These are phyloP conservation scores for Globisporangium ultimum DNA, from an alignment of 352 stramenopile species.

Conservation along the genomic window DNA sequence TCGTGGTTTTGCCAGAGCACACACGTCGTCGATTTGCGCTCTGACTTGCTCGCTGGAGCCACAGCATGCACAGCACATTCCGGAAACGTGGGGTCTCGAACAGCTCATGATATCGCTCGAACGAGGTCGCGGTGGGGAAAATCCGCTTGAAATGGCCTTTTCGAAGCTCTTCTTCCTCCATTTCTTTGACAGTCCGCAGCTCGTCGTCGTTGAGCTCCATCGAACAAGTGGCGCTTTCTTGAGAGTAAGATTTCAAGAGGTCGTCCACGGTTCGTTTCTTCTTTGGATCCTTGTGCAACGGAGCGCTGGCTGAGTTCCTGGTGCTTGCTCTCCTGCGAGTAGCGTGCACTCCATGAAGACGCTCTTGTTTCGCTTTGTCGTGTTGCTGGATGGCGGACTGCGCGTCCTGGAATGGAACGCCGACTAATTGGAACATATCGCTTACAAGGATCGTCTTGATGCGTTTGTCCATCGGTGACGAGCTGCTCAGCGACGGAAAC, in stretches of 20 bases:
- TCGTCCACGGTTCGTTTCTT: slow-evolving; percentile 29
- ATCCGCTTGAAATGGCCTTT: slow-evolving; percentile 70
- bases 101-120: slow-evolving; percentile 43
- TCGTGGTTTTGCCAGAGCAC: slow-evolving; percentile 11
- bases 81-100: slow-evolving; percentile 57
- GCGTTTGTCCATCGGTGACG: slow-evolving; percentile 80
- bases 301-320: slow-evolving; percentile 10
- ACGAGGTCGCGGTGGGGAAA: slow-evolving; percentile 58
- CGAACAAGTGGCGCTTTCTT: slow-evolving; percentile 9
- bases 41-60: slow-evolving; percentile 32
- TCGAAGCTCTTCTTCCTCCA: slow-evolving; percentile 65
- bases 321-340: slow-evolving; percentile 13
- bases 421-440: slow-evolving; percentile 82
- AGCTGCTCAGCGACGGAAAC: slow-evolving; percentile 85
- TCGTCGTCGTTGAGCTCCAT: slow-evolving; percentile 58
- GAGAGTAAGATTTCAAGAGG: slow-evolving; percentile 21
- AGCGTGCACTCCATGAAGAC: slow-evolving; percentile 34
- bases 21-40: slow-evolving; percentile 13
- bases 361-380: slow-evolving; percentile 44
- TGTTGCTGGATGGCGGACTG: slow-evolving; percentile 26
- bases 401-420: slow-evolving; percentile 50
- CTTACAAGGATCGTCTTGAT: slow-evolving; percentile 90
- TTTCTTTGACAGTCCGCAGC: slow-evolving; percentile 43
- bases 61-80: slow-evolving; percentile 61
- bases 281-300: not conserved